phyloP scores from a whole-genome alignment of 768 basidiomycete genomes.

The Baorangia bicolor region DNA sequence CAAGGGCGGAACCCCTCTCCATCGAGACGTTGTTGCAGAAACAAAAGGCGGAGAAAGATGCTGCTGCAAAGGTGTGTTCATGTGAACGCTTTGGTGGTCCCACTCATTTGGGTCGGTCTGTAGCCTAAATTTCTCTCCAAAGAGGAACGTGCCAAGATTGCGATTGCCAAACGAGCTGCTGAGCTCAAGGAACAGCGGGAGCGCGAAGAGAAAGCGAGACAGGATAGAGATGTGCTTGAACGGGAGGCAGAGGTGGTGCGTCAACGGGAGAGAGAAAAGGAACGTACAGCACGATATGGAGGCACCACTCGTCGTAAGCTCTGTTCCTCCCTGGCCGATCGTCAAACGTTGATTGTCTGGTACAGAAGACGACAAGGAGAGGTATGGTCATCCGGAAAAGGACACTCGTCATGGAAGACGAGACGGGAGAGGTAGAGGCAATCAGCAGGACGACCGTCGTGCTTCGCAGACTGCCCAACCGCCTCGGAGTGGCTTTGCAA shows the following conservation, averaged over 20 bases:
- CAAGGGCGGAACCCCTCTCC: conserved; percentile 70
- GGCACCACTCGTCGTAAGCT: conserved; percentile 33
- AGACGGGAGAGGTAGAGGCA: conserved; percentile 39
- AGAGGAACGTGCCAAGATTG: conserved; percentile 86
- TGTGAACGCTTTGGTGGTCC: background rate
- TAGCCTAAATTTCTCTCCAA: conserved; percentile 95
- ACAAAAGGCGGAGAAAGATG: conserved; percentile 87
- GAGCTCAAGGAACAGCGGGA: conserved; percentile 77
- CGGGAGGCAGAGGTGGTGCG: conserved; percentile 68
- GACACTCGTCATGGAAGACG: conserved; percentile 44
- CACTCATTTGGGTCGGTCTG: conserved; percentile 2
- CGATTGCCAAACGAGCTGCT: conserved; percentile 81
- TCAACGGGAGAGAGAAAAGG: conserved; percentile 45
- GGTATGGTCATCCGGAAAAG: conserved; percentile 51
- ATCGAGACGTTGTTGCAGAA: conserved; percentile 85
- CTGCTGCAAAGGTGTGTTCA: conserved; percentile 75
- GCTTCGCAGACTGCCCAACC: conserved; percentile 32
- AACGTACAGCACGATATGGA: conserved; percentile 40
- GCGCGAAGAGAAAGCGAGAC: conserved; percentile 56
- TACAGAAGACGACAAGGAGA: conserved; percentile 48
- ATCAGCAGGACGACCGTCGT: conserved; percentile 38
- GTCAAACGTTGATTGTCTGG: conserved; percentile 5
- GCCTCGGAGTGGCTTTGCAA: conserved; percentile 52
- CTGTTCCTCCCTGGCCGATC: background rate
- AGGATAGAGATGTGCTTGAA: conserved; percentile 73